Base-by-base conservation (phyloP, 768 basidiomycete species). In the Porpolomopsis calyptriformis region DNA sequence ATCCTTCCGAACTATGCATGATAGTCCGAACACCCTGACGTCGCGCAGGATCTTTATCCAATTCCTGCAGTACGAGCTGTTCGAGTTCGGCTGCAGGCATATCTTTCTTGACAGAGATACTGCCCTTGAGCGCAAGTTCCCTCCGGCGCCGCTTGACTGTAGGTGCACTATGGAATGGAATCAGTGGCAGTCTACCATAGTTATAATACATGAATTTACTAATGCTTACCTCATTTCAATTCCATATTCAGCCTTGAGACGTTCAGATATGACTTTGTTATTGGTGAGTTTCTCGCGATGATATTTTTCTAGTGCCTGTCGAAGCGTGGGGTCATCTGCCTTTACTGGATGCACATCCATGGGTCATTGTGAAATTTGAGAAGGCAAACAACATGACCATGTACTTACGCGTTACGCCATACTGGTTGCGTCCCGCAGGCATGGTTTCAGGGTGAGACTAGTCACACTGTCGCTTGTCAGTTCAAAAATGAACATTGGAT, bases 41-140 rank as follows among this genome's bases (percentile, higher is more conserved):
- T 24, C 58, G 55, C 23, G 46, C 51, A 0, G 60, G 56, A 43
- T 67, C 66, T 39, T 60, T 61, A 7, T 51, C 54, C 59, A 68
- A 58, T 50, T 66, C 60, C 27, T 61, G 58, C 5, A 62, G 37
- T 12, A 68, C 54, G 9, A 67, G 56, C 27, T 65, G 61, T 4
- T 56, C 48, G 45, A 62, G 65, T 2, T 53, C 55, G 2, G 40
- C 50, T 18, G 62, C 58, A 8, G 55, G 50, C 12, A 65, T 53
- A 8, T 52, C 46, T 14, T 39, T 46, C 1, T 61, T 66, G 11
- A 61, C 64, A 3, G 48, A 46, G 10, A 57, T 49, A 42, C 65
- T 64, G 2, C 53, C 64, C 11, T 48, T 47, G 5, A 65, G 49
- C 8, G 62, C 63, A 11, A 64, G 53, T 19, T 52, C 48, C 43